Base-by-base conservation (phyloP, 805 yeast species). In the Myxozyma geophila region DNA sequence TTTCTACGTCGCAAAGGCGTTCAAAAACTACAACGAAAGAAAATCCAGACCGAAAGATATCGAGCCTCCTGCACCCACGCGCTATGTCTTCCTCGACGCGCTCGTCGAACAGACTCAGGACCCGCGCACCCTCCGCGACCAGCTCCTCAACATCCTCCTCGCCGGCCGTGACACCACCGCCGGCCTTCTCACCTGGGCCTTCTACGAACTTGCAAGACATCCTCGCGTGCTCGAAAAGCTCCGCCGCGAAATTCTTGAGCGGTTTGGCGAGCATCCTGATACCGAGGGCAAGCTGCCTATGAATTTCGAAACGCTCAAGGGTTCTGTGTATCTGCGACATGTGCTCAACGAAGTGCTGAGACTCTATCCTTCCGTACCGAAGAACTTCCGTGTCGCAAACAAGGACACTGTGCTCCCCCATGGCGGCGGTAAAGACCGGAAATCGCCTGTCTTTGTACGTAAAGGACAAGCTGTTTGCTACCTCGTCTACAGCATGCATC, bases 101-200 rank as follows among this genome's bases (percentile, higher is more conserved):
- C 76, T 83, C 64, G 81, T 77, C 54, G 79, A 79, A 71, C 81
- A 81, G 71, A 81, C 85, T 15, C 76, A 79, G 60, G 80, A 83
- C 68, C 82, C 83, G 21, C 73, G 64, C 58, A 76, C 78, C 17
- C 79, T 83, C 63, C 76, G 85, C 56, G 84, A 81, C 70, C 85
- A 83, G 73, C 75, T 81, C 47, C 75, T 83, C 71, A 82, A 81
- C 70, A 79, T 83, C 60, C 75, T 83, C 61, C 72, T 82, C 23
- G 86, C 86, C 17, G 85, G 85, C 37, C 77, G 86, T 69, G 86
- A 83, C 69, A 83, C 86, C 51, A 83, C 86, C 13, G 85, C 86
- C 9, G 79, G 82, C 3, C 73, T 81, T 41, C 77, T 83, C 60
- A 77, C 83, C n/a, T 81, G 78, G 71, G 70, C 78, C 23, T 74